phyloP scores from a whole-genome alignment of 495 filamentous ascomycete species.

The Aspergillus leporis region DNA sequence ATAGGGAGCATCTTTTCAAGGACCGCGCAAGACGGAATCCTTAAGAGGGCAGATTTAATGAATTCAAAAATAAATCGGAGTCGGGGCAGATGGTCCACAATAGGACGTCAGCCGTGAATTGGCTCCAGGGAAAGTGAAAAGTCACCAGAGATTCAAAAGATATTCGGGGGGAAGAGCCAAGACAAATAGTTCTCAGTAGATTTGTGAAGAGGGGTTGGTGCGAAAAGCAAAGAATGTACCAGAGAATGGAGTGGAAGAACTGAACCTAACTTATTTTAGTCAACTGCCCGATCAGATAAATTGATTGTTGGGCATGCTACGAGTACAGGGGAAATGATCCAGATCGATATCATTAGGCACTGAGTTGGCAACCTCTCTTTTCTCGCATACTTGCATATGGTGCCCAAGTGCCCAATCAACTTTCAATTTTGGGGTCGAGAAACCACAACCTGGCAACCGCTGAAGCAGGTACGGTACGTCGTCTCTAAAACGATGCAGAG shows the following conservation, averaged over 20 bases:
- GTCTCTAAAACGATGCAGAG: background rate
- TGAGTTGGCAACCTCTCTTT: slow-evolving; percentile 12
- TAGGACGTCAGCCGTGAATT: background rate
- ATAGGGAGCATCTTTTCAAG: background rate
- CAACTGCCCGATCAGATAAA: slow-evolving; percentile 8
- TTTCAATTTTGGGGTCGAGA: background rate
- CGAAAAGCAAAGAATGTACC: background rate
- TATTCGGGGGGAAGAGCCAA: background rate
- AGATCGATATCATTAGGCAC: slow-evolving; percentile 13
- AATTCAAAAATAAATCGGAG: background rate
- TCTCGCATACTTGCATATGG: slow-evolving; percentile 11
- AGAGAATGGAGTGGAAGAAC: slow-evolving; percentile 4
- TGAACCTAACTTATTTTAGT: slow-evolving; percentile 5
- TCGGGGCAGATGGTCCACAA: background rate
- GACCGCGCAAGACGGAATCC: background rate
- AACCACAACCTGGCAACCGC: slow-evolving; percentile 2
- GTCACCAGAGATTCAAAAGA: background rate
- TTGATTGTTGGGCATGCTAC: slow-evolving; percentile 17
- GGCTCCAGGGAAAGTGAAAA: background rate
- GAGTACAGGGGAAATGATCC: slow-evolving; percentile 7
- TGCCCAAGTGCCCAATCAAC: slow-evolving; percentile 33
- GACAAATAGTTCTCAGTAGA: background rate
- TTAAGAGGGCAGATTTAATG: background rate
- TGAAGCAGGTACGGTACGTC: slow-evolving; percentile 20
- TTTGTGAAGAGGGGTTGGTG: slow-evolving; percentile 3